phyloP scores from a whole-genome alignment of 441 rosid species.

The Euphorbia corollata region DNA sequence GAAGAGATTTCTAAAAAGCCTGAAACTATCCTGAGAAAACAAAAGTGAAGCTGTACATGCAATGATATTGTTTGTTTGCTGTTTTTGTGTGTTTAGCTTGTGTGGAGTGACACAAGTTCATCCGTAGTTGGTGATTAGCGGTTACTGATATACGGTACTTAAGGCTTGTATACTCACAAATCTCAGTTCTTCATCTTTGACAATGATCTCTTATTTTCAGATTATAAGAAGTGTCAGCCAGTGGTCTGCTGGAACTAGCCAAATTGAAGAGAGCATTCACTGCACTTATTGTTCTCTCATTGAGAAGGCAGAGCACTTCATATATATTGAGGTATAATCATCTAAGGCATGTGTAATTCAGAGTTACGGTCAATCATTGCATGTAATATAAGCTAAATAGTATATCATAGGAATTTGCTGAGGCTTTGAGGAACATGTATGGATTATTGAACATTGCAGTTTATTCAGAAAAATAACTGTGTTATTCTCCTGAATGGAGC shows the following conservation, averaged over 20 bases:
- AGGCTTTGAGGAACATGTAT: background rate
- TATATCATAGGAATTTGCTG: background rate
- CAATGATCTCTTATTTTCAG: slow-evolving; percentile 35
- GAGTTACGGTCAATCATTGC: background rate
- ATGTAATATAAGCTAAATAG: background rate
- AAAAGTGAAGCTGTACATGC: no score
- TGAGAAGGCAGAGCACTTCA: slow-evolving; percentile 85
- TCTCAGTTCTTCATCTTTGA: slow-evolving; percentile 8
- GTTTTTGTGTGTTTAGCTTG: background rate
- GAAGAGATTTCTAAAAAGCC: background rate
- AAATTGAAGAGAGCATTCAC: slow-evolving; percentile 91
- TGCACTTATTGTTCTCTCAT: slow-evolving; percentile 78
- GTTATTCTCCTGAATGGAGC: background rate
- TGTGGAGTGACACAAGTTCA: background rate
- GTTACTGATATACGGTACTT: background rate
- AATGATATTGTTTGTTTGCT: no score
- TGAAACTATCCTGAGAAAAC: background rate
- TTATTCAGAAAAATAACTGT: background rate
- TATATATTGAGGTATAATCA: slow-evolving; percentile 82
- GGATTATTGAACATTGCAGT: slow-evolving; percentile 5
- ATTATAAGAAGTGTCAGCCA: slow-evolving; percentile 95
- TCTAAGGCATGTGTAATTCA: slow-evolving; percentile 4
- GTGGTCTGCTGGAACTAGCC: slow-evolving; percentile 99
- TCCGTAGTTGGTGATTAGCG: background rate
- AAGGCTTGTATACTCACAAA: background rate